Conservation (phyloP, 1,284 basidiomycete species). For the Golubevia pallescens region DNA sequence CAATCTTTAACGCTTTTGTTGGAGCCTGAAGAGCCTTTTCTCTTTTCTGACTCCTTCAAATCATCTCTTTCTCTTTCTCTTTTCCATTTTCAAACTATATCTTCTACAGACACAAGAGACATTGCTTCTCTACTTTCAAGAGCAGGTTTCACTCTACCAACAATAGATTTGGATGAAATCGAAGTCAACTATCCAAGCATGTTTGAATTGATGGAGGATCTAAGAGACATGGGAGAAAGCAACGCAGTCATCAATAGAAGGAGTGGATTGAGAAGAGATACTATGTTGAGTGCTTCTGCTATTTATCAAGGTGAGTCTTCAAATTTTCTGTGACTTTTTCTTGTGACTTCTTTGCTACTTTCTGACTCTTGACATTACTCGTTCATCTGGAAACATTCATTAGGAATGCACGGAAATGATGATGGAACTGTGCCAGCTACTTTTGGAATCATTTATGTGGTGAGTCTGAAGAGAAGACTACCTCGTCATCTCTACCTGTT, state of each 20-base stretch:
- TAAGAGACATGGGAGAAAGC: constrained; percentile 93
- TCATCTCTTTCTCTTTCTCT: neutral
- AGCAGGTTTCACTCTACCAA: constrained; percentile 91
- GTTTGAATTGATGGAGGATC: constrained; percentile 92
- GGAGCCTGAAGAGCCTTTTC: too few relatives aligned
- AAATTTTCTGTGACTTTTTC: neutral
- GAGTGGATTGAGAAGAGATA: constrained; percentile 79
- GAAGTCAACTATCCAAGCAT: constrained; percentile 89
- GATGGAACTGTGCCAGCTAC: constrained; percentile 89
- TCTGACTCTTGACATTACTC: constrained; percentile 5
- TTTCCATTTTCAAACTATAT: neutral
- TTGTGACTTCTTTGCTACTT: constrained; percentile 17
- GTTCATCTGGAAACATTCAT: neutral
- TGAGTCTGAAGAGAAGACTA: constrained; percentile 64
- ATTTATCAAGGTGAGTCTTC: constrained; percentile 80
- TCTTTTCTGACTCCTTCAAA: too few relatives aligned
- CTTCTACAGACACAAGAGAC: constrained; percentile 76
- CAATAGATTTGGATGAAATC: constrained; percentile 94
- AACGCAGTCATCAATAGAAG: constrained; percentile 78
- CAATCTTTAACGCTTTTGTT: too few relatives aligned
- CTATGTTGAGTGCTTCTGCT: constrained; percentile 84
- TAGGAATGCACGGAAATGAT: constrained; percentile 73
- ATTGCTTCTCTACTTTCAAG: constrained; percentile 72
- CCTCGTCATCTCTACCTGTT: too few relatives aligned
- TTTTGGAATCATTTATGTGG: constrained; percentile 94